phyloP scores from a whole-genome alignment of 257 asterid genomes.

The Nicotiana obtusifolia region DNA sequence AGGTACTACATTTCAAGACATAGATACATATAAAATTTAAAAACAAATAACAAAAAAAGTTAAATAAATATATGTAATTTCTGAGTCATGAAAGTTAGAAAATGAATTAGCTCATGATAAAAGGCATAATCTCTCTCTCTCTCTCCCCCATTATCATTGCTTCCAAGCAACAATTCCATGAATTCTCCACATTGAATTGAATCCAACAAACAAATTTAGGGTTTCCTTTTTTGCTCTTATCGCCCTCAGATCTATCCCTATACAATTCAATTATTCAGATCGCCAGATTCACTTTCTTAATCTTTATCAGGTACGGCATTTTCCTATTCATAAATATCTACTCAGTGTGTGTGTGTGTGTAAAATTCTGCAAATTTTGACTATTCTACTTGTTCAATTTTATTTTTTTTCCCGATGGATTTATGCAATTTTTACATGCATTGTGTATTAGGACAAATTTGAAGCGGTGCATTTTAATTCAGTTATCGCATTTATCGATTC shows the following conservation, averaged over 20 bases:
- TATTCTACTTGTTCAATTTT: too few relatives aligned
- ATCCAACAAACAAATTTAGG: not conserved
- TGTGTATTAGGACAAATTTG: not conserved
- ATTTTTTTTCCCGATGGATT: not conserved
- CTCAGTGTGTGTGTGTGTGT: not conserved
- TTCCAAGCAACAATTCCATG: not conserved
- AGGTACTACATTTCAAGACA: not conserved
- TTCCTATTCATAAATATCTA: not conserved
- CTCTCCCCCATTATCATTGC: not conserved
- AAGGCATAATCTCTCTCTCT: not conserved
- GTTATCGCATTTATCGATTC: not conserved
- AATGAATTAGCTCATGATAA: conserved; percentile 2
- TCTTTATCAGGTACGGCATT: not conserved
- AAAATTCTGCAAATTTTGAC: not conserved
- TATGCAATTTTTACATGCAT: not conserved
- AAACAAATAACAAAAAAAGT: not conserved
- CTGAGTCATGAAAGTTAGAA: not conserved
- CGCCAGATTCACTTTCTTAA: not conserved
- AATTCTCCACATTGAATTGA: not conserved
- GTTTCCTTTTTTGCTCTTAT: not conserved
- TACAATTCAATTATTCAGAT: not conserved
- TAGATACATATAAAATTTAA: not conserved
- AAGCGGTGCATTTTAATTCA: not conserved
- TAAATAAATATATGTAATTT: not conserved
- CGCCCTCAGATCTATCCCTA: not conserved